Percentiles rank a stretch among this genome's conserved stretches.
phyloP scores from a whole-genome alignment of 2,329 filamentous ascomycete species.

The Phaeosphaeriaceae sp. region DNA sequence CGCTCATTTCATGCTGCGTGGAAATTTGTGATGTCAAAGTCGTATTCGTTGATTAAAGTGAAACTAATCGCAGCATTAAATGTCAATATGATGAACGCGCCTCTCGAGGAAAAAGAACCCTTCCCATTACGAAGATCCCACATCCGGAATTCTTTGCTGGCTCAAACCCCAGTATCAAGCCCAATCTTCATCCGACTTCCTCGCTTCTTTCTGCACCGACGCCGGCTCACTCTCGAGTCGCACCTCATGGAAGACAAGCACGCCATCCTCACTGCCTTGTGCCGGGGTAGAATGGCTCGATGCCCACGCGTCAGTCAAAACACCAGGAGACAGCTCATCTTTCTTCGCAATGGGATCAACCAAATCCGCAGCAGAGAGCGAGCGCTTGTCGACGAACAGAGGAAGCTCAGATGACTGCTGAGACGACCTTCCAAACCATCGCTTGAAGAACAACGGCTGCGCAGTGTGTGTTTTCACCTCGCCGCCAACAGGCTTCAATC shows the following conservation, averaged over 20 bases:
- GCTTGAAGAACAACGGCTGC: conserved; percentile 23
- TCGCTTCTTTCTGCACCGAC: conserved; percentile 10
- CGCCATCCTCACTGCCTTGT: conserved; percentile 17
- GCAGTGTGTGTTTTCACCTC: conserved; percentile 1
- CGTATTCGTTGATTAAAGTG: neutral
- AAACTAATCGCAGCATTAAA: neutral
- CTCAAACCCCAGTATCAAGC: conserved; percentile 6
- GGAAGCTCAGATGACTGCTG: conserved; percentile 21
- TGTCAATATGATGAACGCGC: neutral
- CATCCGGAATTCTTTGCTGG: neutral
- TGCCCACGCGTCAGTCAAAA: conserved; percentile 36
- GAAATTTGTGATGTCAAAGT: neutral
- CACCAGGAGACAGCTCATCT: conserved; percentile 10
- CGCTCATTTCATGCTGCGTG: neutral
- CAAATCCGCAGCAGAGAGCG: neutral
- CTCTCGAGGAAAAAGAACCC: neutral
- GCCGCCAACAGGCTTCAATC: conserved; percentile 15
- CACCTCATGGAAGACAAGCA: conserved; percentile 38
- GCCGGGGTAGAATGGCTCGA: conserved; percentile 10
- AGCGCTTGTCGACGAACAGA: conserved; percentile 15
- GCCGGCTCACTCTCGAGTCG: conserved; percentile 22
- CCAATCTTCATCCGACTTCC: conserved; percentile 13
- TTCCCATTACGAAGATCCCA: neutral
- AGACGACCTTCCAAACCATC: neutral
- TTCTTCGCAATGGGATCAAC: neutral